Base-by-base conservation (phyloP, 139 green algal species). In the Coccomyxa sp. region DNA sequence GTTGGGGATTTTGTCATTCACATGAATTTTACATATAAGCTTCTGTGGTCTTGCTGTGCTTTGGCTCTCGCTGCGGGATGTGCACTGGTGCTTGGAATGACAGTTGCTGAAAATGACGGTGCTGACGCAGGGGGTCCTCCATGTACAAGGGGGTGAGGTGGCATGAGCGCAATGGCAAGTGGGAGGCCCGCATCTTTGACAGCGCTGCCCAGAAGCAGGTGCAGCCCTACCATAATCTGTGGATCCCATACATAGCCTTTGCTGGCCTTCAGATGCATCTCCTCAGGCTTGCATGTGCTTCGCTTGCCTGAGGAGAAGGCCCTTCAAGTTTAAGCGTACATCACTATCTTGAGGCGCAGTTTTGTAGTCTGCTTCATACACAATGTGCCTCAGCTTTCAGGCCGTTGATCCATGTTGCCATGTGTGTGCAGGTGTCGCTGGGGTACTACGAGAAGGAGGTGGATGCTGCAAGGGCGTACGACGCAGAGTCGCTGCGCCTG, bases 161-260 rank as follows among this genome's bases (percentile, higher is more conserved):
- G 58, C 68, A 74, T 68, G 64, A 80, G 68, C 68, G 76, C 37
- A 70, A 70, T 24, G 33, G 68, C 76, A 80, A 80, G 76, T 80
- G 76, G 76, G 55, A 74, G 55, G 36, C 68, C 22, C 76, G 68
- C n/a, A 74, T 80, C 31, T 80, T 79, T 36, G 79, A 85, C 55
- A n/a, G 18, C 12, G 72, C 54, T 24, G 22, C 50, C 18, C 18
- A 22, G 18, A 77, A 69, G 40, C 79, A 84, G 75, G 54, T 55
- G 27, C n/a, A n/a, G n/a, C n/a, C n/a, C n/a, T n/a, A n/a, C n/a
- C n/a, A n/a, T n/a, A n/a, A n/a, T n/a, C n/a, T n/a, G n/a, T n/a
- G n/a, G n/a, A n/a, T n/a, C n/a, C n/a, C n/a, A n/a, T n/a, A n/a
- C n/a, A n/a, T n/a, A n/a, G n/a, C n/a, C n/a, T n/a, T n/a, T n/a